Evolutionary conservation across 192 early-diverging fungal species (phyloP).

Genomic region (Gaertneriomyces semiglobifer): DNA sequence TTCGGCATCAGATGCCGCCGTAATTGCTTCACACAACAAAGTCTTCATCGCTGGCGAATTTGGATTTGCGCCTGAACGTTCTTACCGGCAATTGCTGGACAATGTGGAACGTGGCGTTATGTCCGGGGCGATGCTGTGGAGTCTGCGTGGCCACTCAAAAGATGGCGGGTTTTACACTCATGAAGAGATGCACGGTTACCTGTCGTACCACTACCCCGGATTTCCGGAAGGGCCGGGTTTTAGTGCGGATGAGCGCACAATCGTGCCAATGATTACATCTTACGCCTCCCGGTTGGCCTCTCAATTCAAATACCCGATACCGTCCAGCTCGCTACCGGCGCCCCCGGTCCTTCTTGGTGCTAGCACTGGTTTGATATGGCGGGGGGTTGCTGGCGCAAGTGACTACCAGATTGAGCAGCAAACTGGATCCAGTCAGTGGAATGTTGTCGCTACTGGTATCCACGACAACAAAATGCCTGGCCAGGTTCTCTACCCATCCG

Average conservation of each 20-base stretch:
- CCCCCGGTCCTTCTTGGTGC: slow-evolving; percentile 17
- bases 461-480: slow-evolving; percentile 7
- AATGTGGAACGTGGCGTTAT: slow-evolving; percentile 5
- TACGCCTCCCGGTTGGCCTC: slow-evolving; percentile 4
- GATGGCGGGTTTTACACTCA: slow-evolving; percentile 42
- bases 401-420: slow-evolving; percentile 16
- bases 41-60: slow-evolving; percentile 28
- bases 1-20: slow-evolving; percentile 7
- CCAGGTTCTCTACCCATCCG: slow-evolving; percentile 2
- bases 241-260: slow-evolving; percentile 10
- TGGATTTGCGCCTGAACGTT: slow-evolving; percentile 15
- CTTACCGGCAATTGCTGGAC: slow-evolving; percentile 1
- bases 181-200: slow-evolving; percentile 27
- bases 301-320: slow-evolving; percentile 8
- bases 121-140: slow-evolving; percentile 32
- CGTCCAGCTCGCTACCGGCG: neutral
- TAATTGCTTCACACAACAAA: slow-evolving; percentile 10
- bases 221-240: slow-evolving; percentile 19
- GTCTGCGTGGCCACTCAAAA: slow-evolving; percentile 28
- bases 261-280: slow-evolving; percentile 7
- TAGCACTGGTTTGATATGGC: slow-evolving; percentile 9
- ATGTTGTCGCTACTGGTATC: slow-evolving; percentile 4
- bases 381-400: slow-evolving; percentile 9
- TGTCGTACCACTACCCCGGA: slow-evolving; percentile 39
- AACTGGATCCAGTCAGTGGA: neutral